Evolutionary conservation across 2,329 filamentous ascomycete species (phyloP), one percentile per base, ranked within the genome.

Genomic region (Cladosporium austrohemisphaericum): DNA sequence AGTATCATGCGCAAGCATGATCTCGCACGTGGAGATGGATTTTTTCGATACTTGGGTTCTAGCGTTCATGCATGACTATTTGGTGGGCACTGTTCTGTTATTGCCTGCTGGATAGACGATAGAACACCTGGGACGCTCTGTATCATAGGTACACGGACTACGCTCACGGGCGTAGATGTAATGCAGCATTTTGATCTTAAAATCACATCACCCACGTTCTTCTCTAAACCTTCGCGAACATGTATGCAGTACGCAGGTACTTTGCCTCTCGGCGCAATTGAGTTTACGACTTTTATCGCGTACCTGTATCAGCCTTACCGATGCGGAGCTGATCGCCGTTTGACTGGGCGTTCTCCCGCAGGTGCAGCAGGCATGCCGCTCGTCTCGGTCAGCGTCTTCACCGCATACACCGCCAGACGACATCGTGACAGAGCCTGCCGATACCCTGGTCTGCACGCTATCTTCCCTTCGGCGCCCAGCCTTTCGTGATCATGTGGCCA

Each of bases 151-250:
- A 47, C 44, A 38, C 44, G 44, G 44, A 14, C 44, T 31, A 28
- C 44, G 44, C 44, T 47, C n/a, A 47, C 44, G 44, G 44, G 44
- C 44, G 44, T 28, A 38, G 44, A 47, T 47, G 44, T 47, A 47
- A 47, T 47, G 44, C 33, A 47, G 44, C 44, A 32, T 47, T 47
- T 31, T 47, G n/a, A 20, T 47, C 25, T 38, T 47, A 16, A n/a
- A 38, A 13, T 38, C 25, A 5, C 29, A 32, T n/a, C n/a, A n/a
- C n/a, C n/a, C n/a, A n/a, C n/a, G n/a, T n/a, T n/a, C n/a, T n/a
- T n/a, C n/a, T n/a, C n/a, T n/a, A n/a, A n/a, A n/a, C n/a, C n/a
- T n/a, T n/a, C n/a, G n/a, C n/a, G n/a, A n/a, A n/a, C n/a, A n/a
- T n/a, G n/a, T n/a, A n/a, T n/a, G n/a, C n/a, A n/a, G n/a, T n/a